Evolutionary conservation across 2,329 filamentous ascomycete genomes (phyloP), one percentile per base, ranked within the genome.

Genomic region (Trichoderma koningii): DNA sequence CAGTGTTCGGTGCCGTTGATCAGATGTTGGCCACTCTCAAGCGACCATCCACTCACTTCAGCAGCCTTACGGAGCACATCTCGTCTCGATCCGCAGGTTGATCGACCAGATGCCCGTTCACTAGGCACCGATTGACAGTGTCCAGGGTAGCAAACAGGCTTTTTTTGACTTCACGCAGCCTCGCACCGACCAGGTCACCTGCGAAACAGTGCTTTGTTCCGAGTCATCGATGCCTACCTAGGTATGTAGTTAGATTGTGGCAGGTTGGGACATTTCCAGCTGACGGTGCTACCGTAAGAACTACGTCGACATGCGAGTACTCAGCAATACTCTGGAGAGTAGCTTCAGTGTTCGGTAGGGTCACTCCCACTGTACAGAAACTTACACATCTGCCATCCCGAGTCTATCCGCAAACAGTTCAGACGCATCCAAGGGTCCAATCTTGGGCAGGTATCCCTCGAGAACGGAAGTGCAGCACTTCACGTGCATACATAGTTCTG

Each of bases 91-190:
- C 3, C 51, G 57, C 47, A 61, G 48, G 47, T 52, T 34, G 34
- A 21, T 61, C 47, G 21, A 52, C 34, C 47, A 44, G 17, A 61
- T 52, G 57, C 48, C 34, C 38, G 38, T 51, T 48, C 48, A 21
- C 47, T 42, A 51, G 45, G 56, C 45, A 42, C 34, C n/a, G 30
- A 51, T 51, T 26, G 45, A 51, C 56, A 34, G n/a, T 41, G 9
- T 61, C 48, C 47, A 61, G 57, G 57, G 57, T 61, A 61, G 38
- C 17, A 26, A 48, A 48, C 28, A 38, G 28, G 28, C 34, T 55
- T 45, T 45, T 45, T 45, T 53, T 26, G 7, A 7, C 51, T 26
- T 17, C n/a, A 53, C 47, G n/a, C 48, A 12, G 48, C 48, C 26
- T 52, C 48, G 17, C 17, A 52, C 26, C n/a, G 30, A 28, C 26